Base-by-base conservation (phyloP, 116 monocot genomes). In the Cymodocea nodosa region DNA sequence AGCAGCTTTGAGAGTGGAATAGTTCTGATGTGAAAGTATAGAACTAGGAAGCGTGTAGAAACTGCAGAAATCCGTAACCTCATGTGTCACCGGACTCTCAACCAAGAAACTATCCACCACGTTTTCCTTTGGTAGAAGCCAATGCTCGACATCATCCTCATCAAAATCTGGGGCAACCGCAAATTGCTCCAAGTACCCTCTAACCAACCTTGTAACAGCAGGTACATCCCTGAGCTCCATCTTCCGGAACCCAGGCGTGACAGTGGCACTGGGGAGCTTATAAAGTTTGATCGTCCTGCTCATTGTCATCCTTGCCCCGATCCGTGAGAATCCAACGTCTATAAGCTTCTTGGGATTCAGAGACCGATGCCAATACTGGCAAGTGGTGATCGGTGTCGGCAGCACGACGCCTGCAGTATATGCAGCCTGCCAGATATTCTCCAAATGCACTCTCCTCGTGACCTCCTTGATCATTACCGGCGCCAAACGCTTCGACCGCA, bases 401-500 rank as follows among this genome's bases (percentile, higher is more conserved):
- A 86, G 58, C 30, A 84, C 70, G 1, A 84, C 79, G 9, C 83
- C 81, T 6, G 79, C 87, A 0, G 91, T 87, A 77, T 82, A 91
- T 0, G 84, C 82, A 2, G 81, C 84, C 72, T 91, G 91, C 87
- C 91, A 87, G 4, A 84, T 82, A 25, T 80, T 75, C 81, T 87
- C 86, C 50, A 84, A 49, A 51, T 87, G 84, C 0, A 84, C 91
- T 19, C 91, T 67, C 4, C 87, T 59, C 18, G 87, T 82, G 50
- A 91, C 84, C 77, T 91, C 91, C 62, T 80, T 79, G 64, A 87
- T 82, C 80, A 91, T 79, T 17, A 91, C 87, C 5, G 91, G 91
- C 2, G 84, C 87, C 20, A 91, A 83, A 19, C 84, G 76, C 64
- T 87, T 86, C 4, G 82, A 80, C 15, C 90, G 71, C 19, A 91